Evolutionary conservation across 2,329 filamentous ascomycete genomes (phyloP).

Genomic region (Dothideomycetes sp.): DNA sequence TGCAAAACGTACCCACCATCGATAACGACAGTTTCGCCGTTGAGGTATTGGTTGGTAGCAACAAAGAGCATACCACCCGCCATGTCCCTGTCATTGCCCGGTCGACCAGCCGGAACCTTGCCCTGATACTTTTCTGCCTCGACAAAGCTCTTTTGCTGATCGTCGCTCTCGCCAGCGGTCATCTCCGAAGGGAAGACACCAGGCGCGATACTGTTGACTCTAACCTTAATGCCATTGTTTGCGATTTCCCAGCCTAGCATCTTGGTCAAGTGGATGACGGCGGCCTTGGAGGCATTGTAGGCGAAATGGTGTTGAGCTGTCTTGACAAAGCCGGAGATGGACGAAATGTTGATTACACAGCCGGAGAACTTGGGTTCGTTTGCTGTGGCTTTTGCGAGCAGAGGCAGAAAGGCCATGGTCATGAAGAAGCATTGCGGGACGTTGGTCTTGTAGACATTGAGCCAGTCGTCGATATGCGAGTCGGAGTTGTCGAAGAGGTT

Average conservation of each 20-base stretch:
- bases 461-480: constrained; percentile 33
- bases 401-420: constrained; percentile 34
- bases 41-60: constrained; percentile 39
- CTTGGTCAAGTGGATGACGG: constrained; percentile 43
- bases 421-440: constrained; percentile 38
- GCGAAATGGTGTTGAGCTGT: constrained; percentile 36
- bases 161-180: constrained; percentile 40
- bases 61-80: constrained; percentile 44
- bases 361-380: constrained; percentile 30
- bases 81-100: constrained; percentile 50
- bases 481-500: constrained; percentile 33
- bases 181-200: constrained; percentile 49
- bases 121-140: constrained; percentile 40
- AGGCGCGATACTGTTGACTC: constrained; percentile 47
- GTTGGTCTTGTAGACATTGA: constrained; percentile 33
- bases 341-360: constrained; percentile 35
- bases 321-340: constrained; percentile 34
- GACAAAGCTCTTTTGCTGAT: constrained; percentile 44
- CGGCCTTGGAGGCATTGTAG: constrained; percentile 40
- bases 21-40: constrained; percentile 38
- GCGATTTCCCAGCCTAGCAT: constrained; percentile 44
- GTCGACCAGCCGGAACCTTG: constrained; percentile 38
- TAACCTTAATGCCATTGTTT: constrained; percentile 40
- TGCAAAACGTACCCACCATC: constrained; percentile 43
- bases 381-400: constrained; percentile 33